Percentiles rank a stretch among this genome's conserved stretches.
Evolutionary conservation across 179 eudicot species (phyloP).

Genomic region (Gypsophila paniculata): DNA sequence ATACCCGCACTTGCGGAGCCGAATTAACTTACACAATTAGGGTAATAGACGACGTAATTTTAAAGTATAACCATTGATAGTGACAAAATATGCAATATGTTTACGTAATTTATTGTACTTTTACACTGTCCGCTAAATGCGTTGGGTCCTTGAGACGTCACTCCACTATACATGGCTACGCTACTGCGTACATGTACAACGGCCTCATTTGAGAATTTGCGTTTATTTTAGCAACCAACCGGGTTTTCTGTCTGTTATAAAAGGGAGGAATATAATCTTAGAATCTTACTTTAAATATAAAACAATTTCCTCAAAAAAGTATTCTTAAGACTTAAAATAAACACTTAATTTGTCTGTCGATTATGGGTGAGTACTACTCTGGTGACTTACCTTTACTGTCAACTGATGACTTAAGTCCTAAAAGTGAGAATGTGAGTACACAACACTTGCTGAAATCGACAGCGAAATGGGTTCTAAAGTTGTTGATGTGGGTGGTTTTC

Average conservation of each 20-base stretch:
- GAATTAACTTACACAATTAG: too few relatives aligned
- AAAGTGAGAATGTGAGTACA: slow-evolving; percentile 24
- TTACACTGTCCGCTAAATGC: too few relatives aligned
- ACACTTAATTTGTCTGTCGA: not conserved
- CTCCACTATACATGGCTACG: too few relatives aligned
- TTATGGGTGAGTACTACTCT: slow-evolving; percentile 48
- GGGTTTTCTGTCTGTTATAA: not conserved
- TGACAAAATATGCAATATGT: too few relatives aligned
- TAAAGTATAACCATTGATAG: too few relatives aligned
- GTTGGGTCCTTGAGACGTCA: too few relatives aligned
- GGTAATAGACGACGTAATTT: too few relatives aligned
- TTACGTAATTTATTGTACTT: too few relatives aligned
- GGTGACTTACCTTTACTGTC: slow-evolving; percentile 33
- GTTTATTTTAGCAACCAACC: not conserved
- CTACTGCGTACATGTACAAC: too few relatives aligned
- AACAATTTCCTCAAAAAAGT: not conserved
- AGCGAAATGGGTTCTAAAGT: slow-evolving; percentile 49
- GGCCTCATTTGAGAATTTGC: too few relatives aligned
- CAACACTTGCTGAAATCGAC: slow-evolving; percentile 27
- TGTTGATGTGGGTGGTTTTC: slow-evolving; percentile 58
- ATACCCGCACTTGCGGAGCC: too few relatives aligned
- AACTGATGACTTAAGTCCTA: slow-evolving; percentile 15
- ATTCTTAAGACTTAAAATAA: not conserved
- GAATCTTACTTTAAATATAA: not conserved
- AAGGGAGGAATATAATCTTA: not conserved